phyloP scores from a whole-genome alignment of 2,329 filamentous ascomycete genomes.

The Dactylonectria macrodidyma region DNA sequence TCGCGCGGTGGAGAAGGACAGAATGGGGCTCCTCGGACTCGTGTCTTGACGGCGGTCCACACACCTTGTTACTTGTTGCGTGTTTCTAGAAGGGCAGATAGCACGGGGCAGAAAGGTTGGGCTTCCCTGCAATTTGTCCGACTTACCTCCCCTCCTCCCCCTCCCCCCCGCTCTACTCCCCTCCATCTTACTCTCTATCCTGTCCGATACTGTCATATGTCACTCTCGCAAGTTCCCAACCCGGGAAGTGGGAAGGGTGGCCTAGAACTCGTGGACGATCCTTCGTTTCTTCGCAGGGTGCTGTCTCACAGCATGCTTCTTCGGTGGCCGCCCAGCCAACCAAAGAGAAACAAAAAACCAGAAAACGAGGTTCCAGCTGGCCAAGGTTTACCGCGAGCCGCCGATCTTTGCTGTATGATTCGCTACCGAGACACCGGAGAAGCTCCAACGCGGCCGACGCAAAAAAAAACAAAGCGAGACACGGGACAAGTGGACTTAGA shows the following conservation, averaged over 20 bases:
- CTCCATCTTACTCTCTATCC: neutral
- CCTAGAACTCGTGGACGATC: conserved; percentile 4
- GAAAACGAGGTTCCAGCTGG: conserved; percentile 42
- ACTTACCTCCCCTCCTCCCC: too few species aligned
- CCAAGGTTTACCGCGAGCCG: conserved; percentile 48
- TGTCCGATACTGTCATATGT: neutral
- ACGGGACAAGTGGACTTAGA: neutral
- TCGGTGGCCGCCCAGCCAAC: conserved; percentile 1
- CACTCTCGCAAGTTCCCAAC: neutral
- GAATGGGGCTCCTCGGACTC: neutral
- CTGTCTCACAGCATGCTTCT: neutral
- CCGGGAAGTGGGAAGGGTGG: neutral
- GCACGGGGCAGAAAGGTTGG: neutral
- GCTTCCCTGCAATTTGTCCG: neutral
- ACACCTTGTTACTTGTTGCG: neutral
- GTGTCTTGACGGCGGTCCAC: neutral
- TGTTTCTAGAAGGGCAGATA: conserved; percentile 22
- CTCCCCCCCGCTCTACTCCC: too few species aligned
- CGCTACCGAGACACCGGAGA: conserved; percentile 52
- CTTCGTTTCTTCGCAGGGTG: neutral
- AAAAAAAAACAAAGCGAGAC: conserved; percentile 13
- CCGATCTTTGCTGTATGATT: conserved; percentile 46
- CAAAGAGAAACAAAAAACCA: neutral
- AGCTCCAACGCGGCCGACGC: conserved; percentile 26
- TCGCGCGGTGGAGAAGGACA: neutral